These are phyloP conservation scores for Cyclostephanos tholiformis DNA, from an alignment of 108 stramenopile genomes.

Conservation along the genomic window DNA sequence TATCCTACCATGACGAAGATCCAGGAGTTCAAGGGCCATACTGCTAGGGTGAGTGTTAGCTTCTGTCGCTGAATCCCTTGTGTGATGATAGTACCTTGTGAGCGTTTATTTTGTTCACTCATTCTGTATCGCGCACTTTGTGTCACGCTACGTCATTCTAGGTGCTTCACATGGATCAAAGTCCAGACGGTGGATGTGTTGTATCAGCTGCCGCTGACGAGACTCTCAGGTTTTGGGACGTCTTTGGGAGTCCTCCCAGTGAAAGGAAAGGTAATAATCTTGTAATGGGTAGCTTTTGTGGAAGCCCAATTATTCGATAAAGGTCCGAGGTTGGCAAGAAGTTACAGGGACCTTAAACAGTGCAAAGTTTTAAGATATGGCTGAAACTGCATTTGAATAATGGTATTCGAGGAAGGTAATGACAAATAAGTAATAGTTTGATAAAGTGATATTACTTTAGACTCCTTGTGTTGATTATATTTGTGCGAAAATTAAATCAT, in stretches of 20 bases:
- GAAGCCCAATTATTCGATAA: constrained; percentile 40
- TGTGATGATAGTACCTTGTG: background rate
- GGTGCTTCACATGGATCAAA: constrained; percentile 92
- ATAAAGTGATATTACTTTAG: too few species aligned
- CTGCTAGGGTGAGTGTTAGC: constrained; percentile 69
- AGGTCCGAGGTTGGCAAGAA: background rate
- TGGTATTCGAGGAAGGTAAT: too few species aligned
- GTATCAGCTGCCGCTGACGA: constrained; percentile 98
- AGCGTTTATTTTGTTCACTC: background rate
- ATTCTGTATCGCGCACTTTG: background rate
- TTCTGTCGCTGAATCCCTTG: background rate
- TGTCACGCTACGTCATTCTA: constrained; percentile 5
- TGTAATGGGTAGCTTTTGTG: constrained; percentile 48
- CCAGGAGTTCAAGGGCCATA: constrained; percentile 95
- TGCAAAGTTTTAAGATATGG: background rate
- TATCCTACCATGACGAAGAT: constrained; percentile 96
- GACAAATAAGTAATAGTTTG: too few species aligned
- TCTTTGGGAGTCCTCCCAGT: constrained; percentile 85
- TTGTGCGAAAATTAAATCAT: too few species aligned
- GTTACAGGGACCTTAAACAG: too few species aligned
- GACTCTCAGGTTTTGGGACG: constrained; percentile 98
- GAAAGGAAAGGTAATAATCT: constrained; percentile 47
- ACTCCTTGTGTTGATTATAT: too few species aligned
- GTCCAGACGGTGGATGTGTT: constrained; percentile 94
- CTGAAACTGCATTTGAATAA: too few species aligned